phyloP scores from a whole-genome alignment of 805 yeast species.

The Ogataea kodamae region DNA sequence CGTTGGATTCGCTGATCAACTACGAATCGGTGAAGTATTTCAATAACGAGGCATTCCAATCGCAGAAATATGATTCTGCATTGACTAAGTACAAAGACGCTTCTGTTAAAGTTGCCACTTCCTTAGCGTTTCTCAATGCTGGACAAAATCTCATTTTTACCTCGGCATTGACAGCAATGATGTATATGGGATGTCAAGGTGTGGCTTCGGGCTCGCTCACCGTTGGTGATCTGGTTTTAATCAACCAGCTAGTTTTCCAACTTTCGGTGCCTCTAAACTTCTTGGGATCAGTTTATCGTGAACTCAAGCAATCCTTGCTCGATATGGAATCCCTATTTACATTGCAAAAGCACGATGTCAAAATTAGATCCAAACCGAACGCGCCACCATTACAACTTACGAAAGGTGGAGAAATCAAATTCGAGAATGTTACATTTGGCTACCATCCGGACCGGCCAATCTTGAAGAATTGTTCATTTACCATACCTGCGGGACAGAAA shows the following conservation, averaged over 20 bases:
- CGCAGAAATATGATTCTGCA: slow-evolving; percentile 73
- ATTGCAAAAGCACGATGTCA: slow-evolving; percentile 70
- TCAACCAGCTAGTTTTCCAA: slow-evolving; percentile 95
- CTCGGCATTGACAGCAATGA: slow-evolving; percentile 88
- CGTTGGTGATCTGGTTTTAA: slow-evolving; percentile 92
- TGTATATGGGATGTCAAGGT: slow-evolving; percentile 97
- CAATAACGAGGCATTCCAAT: slow-evolving; percentile 82
- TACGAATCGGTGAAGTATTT: slow-evolving; percentile 93
- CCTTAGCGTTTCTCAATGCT: slow-evolving; percentile 71
- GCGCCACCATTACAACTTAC: slow-evolving; percentile 62
- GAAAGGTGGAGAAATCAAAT: slow-evolving; percentile 73
- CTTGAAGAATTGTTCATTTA: slow-evolving; percentile 72
- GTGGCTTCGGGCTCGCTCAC: slow-evolving; percentile 78
- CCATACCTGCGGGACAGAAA: slow-evolving; percentile 84
- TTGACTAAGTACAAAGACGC: slow-evolving; percentile 70
- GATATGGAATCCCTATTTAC: slow-evolving; percentile 96
- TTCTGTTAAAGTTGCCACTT: slow-evolving; percentile 78
- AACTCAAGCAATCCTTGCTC: slow-evolving; percentile 83
- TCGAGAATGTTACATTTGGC: slow-evolving; percentile 91
- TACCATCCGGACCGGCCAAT: slow-evolving; percentile 88
- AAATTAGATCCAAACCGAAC: slow-evolving; percentile 55
- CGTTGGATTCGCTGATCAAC: slow-evolving; percentile 88
- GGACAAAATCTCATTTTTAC: slow-evolving; percentile 83
- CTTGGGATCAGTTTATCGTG: slow-evolving; percentile 93
- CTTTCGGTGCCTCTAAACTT: slow-evolving; percentile 92